These are phyloP conservation scores for Nothophoma quercina DNA, from an alignment of 2,329 filamentous ascomycete species.

Conservation along the genomic window DNA sequence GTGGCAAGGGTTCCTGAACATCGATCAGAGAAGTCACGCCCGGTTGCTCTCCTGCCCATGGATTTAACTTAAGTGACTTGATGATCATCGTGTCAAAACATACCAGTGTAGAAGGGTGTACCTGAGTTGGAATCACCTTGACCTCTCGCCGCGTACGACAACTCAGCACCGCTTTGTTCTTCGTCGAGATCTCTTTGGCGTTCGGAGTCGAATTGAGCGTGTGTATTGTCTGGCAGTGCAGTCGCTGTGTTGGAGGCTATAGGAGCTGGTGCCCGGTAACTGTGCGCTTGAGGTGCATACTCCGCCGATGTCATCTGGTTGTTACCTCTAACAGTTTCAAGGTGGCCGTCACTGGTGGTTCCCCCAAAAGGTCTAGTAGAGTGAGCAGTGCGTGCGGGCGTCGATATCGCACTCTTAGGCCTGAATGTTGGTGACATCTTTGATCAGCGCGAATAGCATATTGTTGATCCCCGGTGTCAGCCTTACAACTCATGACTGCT, in stretches of 20 bases:
- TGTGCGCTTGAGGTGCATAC: neutral
- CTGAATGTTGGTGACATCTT: neutral
- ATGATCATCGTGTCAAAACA: too few relatives aligned
- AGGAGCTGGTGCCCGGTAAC: neutral
- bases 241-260: neutral
- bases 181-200: conserved; percentile 13
- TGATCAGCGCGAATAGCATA: neutral
- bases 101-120: conserved; percentile 17
- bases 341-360: too few relatives aligned
- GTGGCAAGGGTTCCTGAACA: conserved; percentile 5
- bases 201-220: neutral
- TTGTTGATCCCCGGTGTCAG: neutral
- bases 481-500: conserved; percentile 14
- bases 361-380: neutral
- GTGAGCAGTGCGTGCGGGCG: neutral
- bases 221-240: neutral
- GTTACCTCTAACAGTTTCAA: neutral
- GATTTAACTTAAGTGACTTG: neutral
- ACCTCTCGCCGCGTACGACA: conserved; percentile 7
- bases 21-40: conserved; percentile 12
- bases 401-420: neutral
- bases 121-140: conserved; percentile 4
- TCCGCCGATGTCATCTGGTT: neutral
- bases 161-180: conserved; percentile 18
- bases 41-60: conserved; percentile 6